Conservation (phyloP, 1,284 basidiomycete species). For the Xerocomus minutiporus region DNA sequence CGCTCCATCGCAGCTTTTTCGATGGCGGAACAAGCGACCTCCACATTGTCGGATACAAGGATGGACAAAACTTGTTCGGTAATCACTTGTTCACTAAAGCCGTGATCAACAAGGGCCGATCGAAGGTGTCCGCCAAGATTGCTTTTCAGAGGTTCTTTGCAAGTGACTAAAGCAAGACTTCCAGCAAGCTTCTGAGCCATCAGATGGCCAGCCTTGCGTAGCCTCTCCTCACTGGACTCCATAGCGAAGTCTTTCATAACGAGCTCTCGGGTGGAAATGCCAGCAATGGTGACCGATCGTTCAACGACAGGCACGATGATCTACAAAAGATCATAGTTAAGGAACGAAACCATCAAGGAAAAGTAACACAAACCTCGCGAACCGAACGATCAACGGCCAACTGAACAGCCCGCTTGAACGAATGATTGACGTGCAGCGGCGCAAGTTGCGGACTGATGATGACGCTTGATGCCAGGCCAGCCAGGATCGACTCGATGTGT, state of each 20-base stretch:
- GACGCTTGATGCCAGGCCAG: constrained; percentile 68
- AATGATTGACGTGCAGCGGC: constrained; percentile 72
- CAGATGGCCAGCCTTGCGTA: constrained; percentile 88
- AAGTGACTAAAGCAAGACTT: constrained; percentile 94
- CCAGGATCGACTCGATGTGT: constrained; percentile 78
- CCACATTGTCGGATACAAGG: constrained; percentile 90
- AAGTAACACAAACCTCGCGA: constrained; percentile 64
- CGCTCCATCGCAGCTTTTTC: constrained; percentile 98
- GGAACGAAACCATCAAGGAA: neutral
- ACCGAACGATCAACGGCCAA: constrained; percentile 93
- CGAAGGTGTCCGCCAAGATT: constrained; percentile 91
- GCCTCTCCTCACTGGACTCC: constrained; percentile 86
- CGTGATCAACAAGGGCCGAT: constrained; percentile 75
- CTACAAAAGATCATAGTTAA: constrained; percentile 33
- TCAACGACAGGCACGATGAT: constrained; percentile 98
- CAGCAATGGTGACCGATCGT: constrained; percentile 98
- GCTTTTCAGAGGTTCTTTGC: constrained; percentile 94
- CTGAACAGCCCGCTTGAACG: constrained; percentile 89
- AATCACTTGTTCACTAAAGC: constrained; percentile 78
- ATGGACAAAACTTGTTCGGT: constrained; percentile 72
- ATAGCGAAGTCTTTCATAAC: constrained; percentile 97
- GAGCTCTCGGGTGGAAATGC: constrained; percentile 94
- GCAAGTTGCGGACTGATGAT: constrained; percentile 73
- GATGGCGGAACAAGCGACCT: constrained; percentile 90
- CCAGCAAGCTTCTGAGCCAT: constrained; percentile 98